These are phyloP conservation scores for Corinectria fuckeliana DNA, from an alignment of 2,329 filamentous ascomycete genomes.

Conservation along the genomic window DNA sequence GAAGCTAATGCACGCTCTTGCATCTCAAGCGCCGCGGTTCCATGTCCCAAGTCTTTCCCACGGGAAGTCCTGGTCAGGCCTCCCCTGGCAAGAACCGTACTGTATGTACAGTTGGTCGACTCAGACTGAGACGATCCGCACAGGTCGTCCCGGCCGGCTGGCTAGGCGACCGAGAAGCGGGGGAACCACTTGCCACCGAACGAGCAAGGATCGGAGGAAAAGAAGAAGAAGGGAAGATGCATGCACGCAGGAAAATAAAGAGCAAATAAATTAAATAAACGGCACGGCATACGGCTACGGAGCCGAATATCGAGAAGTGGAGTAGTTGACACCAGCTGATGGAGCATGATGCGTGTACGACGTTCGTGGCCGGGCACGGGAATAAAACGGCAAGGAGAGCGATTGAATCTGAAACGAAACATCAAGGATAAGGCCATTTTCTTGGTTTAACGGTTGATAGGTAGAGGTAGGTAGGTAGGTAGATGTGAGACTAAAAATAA, in stretches of 20 bases:
- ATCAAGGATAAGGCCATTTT: background rate
- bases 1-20: background rate
- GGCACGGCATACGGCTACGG: background rate
- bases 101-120: background rate
- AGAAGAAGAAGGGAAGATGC: background rate
- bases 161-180: background rate
- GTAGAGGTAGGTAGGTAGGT: too few species aligned
- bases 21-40: background rate
- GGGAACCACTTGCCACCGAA: background rate
- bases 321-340: background rate
- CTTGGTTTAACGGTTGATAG: background rate
- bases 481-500: background rate
- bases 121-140: background rate
- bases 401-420: slow-evolving; percentile 1
- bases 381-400: background rate
- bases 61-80: too few species aligned
- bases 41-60: background rate
- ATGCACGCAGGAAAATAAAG: background rate
- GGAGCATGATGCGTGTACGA: background rate
- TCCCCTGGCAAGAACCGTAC: background rate
- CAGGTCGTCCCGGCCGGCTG: background rate
- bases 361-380: background rate
- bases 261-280: background rate
- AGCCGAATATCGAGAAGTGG: background rate
- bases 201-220: background rate